Percentiles rank a stretch among this genome's conserved stretches.
These are phyloP conservation scores for Noccaea bulbosa DNA, from an alignment of 345 rosid genomes.

Conservation along the genomic window DNA sequence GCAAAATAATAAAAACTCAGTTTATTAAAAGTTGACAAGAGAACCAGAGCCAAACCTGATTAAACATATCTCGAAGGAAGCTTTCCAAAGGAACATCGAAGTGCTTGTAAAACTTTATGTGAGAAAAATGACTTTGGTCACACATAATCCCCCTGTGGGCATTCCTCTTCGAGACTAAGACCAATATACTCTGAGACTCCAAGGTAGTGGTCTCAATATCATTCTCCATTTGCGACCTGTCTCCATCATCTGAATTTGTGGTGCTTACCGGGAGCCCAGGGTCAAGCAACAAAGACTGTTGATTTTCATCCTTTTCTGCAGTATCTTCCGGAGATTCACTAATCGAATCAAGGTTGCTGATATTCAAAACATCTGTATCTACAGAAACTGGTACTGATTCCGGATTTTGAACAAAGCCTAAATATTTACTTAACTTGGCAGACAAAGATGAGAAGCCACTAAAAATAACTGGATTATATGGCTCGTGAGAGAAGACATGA, in stretches of 20 bases:
- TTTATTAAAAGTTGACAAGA: neutral
- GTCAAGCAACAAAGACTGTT: slow-evolving; percentile 44
- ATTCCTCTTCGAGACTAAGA: slow-evolving; percentile 80
- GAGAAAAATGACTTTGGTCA: slow-evolving; percentile 93
- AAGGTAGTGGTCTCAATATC: slow-evolving; percentile 50
- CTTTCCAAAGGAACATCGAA: slow-evolving; percentile 86
- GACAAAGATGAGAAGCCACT: slow-evolving; percentile 81
- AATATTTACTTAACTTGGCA: slow-evolving; percentile 68
- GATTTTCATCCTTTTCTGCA: slow-evolving; percentile 43
- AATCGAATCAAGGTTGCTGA: slow-evolving; percentile 45
- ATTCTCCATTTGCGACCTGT: slow-evolving; percentile 47
- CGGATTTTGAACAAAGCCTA: slow-evolving; percentile 54
- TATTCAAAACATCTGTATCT: slow-evolving; percentile 43
- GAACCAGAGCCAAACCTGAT: slow-evolving; percentile 59
- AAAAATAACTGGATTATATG: slow-evolving; percentile 75
- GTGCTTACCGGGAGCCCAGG: slow-evolving; percentile 39
- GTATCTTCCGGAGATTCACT: slow-evolving; percentile 33
- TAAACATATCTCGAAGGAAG: slow-evolving; percentile 82
- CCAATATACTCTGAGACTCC: slow-evolving; percentile 86
- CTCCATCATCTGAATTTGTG: slow-evolving; percentile 46
- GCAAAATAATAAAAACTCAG: neutral
- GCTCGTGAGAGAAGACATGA: slow-evolving; percentile 59
- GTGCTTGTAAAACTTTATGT: slow-evolving; percentile 83
- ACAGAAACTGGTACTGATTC: slow-evolving; percentile 52
- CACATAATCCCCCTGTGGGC: slow-evolving; percentile 69